Base-by-base conservation (phyloP, 805 yeast genomes). In the Cyberlindnera samutprakarnensis region DNA sequence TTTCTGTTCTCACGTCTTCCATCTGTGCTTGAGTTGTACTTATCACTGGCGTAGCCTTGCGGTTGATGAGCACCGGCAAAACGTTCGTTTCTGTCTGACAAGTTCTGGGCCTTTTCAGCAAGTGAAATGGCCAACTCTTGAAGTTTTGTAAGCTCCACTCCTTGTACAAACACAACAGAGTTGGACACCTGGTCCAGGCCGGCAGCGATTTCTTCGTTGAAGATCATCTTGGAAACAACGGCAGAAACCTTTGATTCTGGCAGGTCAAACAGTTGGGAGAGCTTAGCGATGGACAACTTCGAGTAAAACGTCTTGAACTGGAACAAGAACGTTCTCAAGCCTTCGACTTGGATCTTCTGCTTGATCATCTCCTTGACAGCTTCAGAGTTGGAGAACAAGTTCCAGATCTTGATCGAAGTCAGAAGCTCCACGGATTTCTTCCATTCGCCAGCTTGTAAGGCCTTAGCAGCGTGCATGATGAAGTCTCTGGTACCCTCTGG, bases 401-500 rank as follows among this genome's bases (percentile, higher is more conserved):
- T 72, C 97, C 97, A 92, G 49, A 83, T 78, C 64, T 81, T 81
- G 57, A 90, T 78, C 18, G 84, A 68, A 24, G 72, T 66, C 48
- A 92, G 72, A 53, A 84, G 70, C 31, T 75, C 75, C 44, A 75
- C 72, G 16, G 95, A 79, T 47, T 71, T 68, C 42, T 70, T 63
- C 97, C 98, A 92, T 54, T 90, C 85, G 45, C 96, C 96, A 47
- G 72, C 72, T 55, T 83, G 84, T 59, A 92, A 74, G 20, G 85
- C 75, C 61, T 78, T 78, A 25, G 96, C 94, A 30, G 96, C 95
- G 57, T 83, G 84, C 70, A 90, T 78, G 47, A 92, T 79, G 61
- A 75, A 84, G 59, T 92, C 99, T 52, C 94, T 80, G 28, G 94
- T 83, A 57, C 88, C 85, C 64, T 92, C 98, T 33, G 97, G 95